Evolutionary conservation across 371 early-diverging fungal genomes (phyloP).

Genomic region (Quaeritorhiza haematococci): DNA sequence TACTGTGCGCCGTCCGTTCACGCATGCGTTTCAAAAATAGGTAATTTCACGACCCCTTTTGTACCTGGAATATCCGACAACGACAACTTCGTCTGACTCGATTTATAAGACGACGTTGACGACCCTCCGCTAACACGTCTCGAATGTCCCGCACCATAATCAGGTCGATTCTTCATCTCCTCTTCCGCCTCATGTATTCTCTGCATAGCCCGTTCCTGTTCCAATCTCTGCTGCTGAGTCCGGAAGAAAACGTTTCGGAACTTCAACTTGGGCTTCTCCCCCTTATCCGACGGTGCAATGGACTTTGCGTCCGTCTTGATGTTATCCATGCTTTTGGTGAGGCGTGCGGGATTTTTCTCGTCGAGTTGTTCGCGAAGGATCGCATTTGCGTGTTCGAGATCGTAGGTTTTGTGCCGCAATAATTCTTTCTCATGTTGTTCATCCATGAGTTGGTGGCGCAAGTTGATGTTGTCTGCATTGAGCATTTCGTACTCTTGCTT

Average conservation of each 20-base stretch:
- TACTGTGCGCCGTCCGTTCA: no score
- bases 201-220: constrained; percentile 20
- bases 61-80: background rate
- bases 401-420: no score
- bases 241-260: constrained; percentile 21
- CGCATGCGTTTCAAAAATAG: background rate
- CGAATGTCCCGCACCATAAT: no score
- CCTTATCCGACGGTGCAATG: no score
- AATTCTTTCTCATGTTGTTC: background rate
- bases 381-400: background rate
- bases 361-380: no score
- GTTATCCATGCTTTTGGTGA: background rate
- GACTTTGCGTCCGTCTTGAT: constrained; percentile 3
- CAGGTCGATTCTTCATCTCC: constrained; percentile 9
- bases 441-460: background rate
- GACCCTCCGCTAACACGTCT: no score
- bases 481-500: background rate
- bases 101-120: constrained; percentile 11
- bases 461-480: constrained; percentile 1
- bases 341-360: constrained; percentile 5
- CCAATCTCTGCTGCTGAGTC: constrained; percentile 18
- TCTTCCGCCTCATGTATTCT: constrained; percentile 21
- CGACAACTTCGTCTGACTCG: constrained; percentile 18
- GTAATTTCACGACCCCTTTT: background rate
- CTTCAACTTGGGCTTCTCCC: constrained; percentile 10